phyloP scores from a whole-genome alignment of 208 protist genomes.

The Polymyxa betae region DNA sequence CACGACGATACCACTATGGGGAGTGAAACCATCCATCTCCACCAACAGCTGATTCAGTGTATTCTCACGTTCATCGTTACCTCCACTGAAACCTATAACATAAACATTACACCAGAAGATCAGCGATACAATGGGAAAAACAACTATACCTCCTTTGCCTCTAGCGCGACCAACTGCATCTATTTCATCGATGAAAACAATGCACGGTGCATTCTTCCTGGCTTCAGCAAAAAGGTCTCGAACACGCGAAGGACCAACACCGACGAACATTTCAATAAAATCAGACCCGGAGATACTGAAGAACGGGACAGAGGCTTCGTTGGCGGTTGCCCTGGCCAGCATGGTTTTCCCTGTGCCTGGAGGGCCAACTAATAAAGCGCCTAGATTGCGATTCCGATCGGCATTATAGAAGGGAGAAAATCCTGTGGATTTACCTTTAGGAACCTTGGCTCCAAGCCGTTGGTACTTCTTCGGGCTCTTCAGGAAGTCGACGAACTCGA shows the following conservation, averaged over 20 bases:
- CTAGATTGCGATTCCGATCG: background rate
- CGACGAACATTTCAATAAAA: slow-evolving; percentile 95
- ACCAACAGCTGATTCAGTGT: slow-evolving; percentile 97
- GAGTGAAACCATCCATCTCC: slow-evolving; percentile 95
- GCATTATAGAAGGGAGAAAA: background rate
- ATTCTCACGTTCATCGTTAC: slow-evolving; percentile 87
- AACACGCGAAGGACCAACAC: slow-evolving; percentile 80
- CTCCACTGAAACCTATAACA: slow-evolving; percentile 71
- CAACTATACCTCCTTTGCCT: slow-evolving; percentile 65
- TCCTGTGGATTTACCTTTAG: slow-evolving; percentile 76
- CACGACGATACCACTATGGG: slow-evolving; percentile 90
- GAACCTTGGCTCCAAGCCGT: slow-evolving; percentile 91
- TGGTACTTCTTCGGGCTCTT: slow-evolving; percentile 92
- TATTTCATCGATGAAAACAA: slow-evolving; percentile 92
- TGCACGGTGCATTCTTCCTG: slow-evolving; percentile 83
- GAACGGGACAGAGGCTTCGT: slow-evolving; percentile 88
- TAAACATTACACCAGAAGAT: slow-evolving; percentile 61
- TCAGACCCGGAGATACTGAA: slow-evolving; percentile 87
- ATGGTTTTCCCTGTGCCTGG: slow-evolving; percentile 97
- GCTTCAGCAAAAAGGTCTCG: slow-evolving; percentile 88
- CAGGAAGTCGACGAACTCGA: slow-evolving; percentile 97
- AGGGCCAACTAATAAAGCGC: slow-evolving; percentile 80
- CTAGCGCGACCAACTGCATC: slow-evolving; percentile 89
- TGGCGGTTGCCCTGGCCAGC: slow-evolving; percentile 91
- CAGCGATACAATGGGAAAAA: background rate